phyloP scores from a whole-genome alignment of 257 asterid species.

The Pogostemon cablin region DNA sequence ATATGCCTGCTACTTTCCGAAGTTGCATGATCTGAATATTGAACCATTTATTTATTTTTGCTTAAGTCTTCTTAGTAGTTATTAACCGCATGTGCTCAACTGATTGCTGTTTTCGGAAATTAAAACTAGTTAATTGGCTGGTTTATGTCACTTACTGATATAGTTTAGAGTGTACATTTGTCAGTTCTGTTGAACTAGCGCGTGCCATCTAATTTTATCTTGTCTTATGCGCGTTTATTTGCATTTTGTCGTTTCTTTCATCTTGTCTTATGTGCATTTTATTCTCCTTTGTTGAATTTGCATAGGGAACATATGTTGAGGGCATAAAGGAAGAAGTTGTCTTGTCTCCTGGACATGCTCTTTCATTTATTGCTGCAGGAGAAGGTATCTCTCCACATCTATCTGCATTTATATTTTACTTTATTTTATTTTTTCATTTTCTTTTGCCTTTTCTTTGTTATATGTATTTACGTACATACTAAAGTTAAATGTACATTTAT shows the following conservation, averaged over 20 bases:
- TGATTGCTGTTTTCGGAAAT: not conserved
- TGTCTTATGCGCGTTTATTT: conserved; percentile 21
- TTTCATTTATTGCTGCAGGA: conserved; percentile 99
- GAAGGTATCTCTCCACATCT: conserved; percentile 62
- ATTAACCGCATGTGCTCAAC: conserved; percentile 12
- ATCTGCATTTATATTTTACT: conserved; percentile 18
- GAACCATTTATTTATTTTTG: conserved; percentile 19
- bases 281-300: conserved; percentile 35
- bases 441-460: not conserved
- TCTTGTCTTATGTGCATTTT: conserved; percentile 27
- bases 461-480: no score
- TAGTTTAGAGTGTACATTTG: conserved; percentile 1
- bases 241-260: not conserved
- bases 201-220: conserved; percentile 3
- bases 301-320: conserved; percentile 97
- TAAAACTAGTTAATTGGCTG: not conserved
- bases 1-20: conserved; percentile 5
- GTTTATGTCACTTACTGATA: conserved; percentile 8
- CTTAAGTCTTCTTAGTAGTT: conserved; percentile 18
- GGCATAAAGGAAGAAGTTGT: conserved; percentile 99
- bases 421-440: conserved; percentile 2
- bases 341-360: conserved; percentile 98
- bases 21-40: conserved; percentile 24
- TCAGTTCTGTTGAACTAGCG: not conserved
- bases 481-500: not conserved